These are phyloP conservation scores for Immersiporthe knoxdaviesiana DNA, from an alignment of 2,329 filamentous ascomycete species.

Conservation along the genomic window DNA sequence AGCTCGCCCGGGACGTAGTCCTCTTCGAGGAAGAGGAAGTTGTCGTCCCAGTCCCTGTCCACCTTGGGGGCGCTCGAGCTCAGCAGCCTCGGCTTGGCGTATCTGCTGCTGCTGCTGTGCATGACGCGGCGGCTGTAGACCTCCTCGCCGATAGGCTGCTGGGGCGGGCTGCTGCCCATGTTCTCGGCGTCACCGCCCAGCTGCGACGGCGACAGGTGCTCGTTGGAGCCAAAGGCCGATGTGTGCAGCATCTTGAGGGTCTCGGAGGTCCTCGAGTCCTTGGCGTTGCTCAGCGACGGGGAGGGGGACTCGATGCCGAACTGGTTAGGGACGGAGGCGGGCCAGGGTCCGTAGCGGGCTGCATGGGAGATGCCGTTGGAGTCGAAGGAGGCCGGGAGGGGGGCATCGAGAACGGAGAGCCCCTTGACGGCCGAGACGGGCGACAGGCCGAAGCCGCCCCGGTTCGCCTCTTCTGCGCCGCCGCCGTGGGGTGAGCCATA, in stretches of 20 bases:
- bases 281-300: conserved; percentile 67
- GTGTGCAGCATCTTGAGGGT: conserved; percentile 67
- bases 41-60: conserved; percentile 66
- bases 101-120: conserved; percentile 63
- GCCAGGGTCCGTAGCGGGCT: conserved; percentile 86
- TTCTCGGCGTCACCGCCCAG: conserved; percentile 43
- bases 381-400: conserved; percentile 92
- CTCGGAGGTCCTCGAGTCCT: conserved; percentile 64
- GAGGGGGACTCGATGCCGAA: conserved; percentile 89
- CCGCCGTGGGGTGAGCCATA: conserved; percentile 86
- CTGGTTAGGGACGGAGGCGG: conserved; percentile 88
- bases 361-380: conserved; percentile 93
- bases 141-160: conserved; percentile 59
- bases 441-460: conserved; percentile 74
- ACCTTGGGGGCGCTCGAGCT: conserved; percentile 69
- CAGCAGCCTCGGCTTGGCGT: conserved; percentile 69
- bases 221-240: conserved; percentile 69
- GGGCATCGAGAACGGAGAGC: conserved; percentile 90
- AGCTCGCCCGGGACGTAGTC: conserved; percentile 80
- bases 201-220: conserved; percentile 48
- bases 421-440: conserved; percentile 69
- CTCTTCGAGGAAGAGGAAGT: conserved; percentile 80
- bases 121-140: conserved; percentile 72
- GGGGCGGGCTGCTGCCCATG: conserved; percentile 49
- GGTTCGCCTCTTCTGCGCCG: conserved; percentile 56